phyloP scores from a whole-genome alignment of 257 asterid genomes.

The Verbascum thapsus region DNA sequence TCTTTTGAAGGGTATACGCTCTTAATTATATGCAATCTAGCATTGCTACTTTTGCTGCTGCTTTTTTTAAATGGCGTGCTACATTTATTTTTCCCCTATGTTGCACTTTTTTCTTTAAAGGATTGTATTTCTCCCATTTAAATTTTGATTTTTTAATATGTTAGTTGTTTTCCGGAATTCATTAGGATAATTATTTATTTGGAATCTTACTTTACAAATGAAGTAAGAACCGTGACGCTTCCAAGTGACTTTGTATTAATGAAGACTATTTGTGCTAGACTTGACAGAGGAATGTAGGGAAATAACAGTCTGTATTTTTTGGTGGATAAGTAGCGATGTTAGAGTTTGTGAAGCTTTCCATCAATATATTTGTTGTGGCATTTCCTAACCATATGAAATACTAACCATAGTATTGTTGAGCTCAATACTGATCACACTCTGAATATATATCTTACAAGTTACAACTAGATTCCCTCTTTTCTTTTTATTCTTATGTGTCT shows the following conservation, averaged over 20 bases:
- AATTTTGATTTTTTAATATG: neutral
- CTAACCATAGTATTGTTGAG: too few species aligned
- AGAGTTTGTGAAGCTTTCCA: neutral
- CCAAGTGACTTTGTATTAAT: neutral
- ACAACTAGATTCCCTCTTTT: neutral
- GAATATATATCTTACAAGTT: neutral
- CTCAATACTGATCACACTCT: neutral
- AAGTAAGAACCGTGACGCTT: neutral
- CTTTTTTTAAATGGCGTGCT: neutral
- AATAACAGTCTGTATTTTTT: neutral
- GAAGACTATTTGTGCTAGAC: constrained; percentile 5
- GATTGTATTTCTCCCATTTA: neutral
- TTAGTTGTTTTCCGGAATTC: constrained; percentile 4
- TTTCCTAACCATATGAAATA: neutral
- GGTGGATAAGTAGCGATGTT: neutral
- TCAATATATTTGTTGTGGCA: neutral
- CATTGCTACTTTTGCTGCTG: neutral
- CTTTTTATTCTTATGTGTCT: neutral
- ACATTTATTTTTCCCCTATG: neutral
- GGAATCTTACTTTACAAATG: neutral
- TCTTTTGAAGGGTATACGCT: constrained; percentile 76
- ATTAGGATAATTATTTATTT: neutral
- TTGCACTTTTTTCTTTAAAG: neutral
- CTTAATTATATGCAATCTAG: neutral
- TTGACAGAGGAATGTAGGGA: neutral